phyloP scores from a whole-genome alignment of 2,329 filamentous ascomycete species.

The Zalaria obscura region DNA sequence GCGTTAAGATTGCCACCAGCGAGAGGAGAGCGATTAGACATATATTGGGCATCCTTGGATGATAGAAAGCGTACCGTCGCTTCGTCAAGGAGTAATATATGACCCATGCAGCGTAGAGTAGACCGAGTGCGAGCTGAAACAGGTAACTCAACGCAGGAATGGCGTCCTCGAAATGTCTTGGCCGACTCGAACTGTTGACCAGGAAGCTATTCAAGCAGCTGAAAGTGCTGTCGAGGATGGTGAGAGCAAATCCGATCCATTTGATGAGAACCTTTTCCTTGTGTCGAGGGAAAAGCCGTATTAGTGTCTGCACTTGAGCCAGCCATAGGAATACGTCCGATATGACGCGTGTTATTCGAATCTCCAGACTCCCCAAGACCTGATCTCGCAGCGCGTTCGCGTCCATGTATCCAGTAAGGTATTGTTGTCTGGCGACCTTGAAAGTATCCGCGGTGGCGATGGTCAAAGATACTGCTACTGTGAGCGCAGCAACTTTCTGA shows the following conservation, averaged over 20 bases:
- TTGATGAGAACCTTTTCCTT: constrained; percentile 98
- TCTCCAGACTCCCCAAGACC: constrained; percentile 71
- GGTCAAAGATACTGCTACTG: constrained; percentile 67
- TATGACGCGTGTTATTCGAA: constrained; percentile 81
- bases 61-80: constrained; percentile 79
- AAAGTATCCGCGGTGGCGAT: constrained; percentile 91
- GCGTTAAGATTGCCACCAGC: constrained; percentile 68
- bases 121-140: constrained; percentile 72
- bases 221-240: constrained; percentile 81
- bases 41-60: constrained; percentile 82
- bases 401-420: constrained; percentile 65
- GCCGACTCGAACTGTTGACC: constrained; percentile 44
- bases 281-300: constrained; percentile 87
- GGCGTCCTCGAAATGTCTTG: constrained; percentile 70
- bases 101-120: constrained; percentile 86
- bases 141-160: constrained; percentile 84
- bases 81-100: constrained; percentile 90
- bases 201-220: constrained; percentile 81
- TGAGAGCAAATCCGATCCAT: constrained; percentile 91
- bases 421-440: constrained; percentile 67
- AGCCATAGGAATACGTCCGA: constrained; percentile 96
- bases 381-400: constrained; percentile 59
- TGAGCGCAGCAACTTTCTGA: constrained; percentile 54
- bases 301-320: constrained; percentile 91
- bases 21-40: constrained; percentile 67